A percentile compares a stretch with the other conserved stretches of the same genome.
Conservation (phyloP, 106 monocot genomes). For the Phalaenopsis aphrodite region DNA sequence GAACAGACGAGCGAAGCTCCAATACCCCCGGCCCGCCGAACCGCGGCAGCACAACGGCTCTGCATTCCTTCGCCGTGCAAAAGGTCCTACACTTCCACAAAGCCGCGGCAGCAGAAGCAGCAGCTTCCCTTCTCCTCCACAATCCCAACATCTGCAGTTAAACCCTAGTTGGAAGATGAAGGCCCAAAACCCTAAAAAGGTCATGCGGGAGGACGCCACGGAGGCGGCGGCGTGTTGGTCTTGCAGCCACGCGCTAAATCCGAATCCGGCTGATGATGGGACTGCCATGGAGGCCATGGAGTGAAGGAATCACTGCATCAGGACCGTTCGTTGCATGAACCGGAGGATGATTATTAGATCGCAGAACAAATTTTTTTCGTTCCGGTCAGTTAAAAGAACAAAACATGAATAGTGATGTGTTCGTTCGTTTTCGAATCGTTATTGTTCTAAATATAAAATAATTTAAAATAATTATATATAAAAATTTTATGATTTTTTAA, state of each 20-base stretch:
- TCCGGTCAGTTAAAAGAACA: too few relatives aligned
- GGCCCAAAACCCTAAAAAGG: neutral
- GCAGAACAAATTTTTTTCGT: too few relatives aligned
- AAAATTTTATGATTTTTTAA: too few relatives aligned
- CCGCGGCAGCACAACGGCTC: constrained; percentile 76
- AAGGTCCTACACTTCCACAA: constrained; percentile 6
- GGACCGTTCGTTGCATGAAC: too few relatives aligned
- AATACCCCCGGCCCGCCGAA: constrained; percentile 88
- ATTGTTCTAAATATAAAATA: too few relatives aligned
- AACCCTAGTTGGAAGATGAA: neutral
- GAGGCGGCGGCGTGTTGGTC: neutral
- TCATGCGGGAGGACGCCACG: neutral
- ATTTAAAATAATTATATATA: too few relatives aligned
- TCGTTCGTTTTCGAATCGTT: too few relatives aligned
- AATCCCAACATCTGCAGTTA: neutral
- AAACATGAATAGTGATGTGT: too few relatives aligned
- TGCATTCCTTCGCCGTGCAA: constrained; percentile 25
- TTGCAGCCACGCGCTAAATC: neutral
- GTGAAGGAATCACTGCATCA: neutral
- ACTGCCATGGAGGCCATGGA: neutral
- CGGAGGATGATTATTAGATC: too few relatives aligned
- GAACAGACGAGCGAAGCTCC: constrained; percentile 45
- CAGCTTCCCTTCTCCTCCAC: neutral
- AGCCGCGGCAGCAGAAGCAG: neutral
- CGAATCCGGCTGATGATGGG: neutral